These are phyloP conservation scores for Cardamine resedifolia DNA, from an alignment of 345 rosid genomes.

Conservation along the genomic window DNA sequence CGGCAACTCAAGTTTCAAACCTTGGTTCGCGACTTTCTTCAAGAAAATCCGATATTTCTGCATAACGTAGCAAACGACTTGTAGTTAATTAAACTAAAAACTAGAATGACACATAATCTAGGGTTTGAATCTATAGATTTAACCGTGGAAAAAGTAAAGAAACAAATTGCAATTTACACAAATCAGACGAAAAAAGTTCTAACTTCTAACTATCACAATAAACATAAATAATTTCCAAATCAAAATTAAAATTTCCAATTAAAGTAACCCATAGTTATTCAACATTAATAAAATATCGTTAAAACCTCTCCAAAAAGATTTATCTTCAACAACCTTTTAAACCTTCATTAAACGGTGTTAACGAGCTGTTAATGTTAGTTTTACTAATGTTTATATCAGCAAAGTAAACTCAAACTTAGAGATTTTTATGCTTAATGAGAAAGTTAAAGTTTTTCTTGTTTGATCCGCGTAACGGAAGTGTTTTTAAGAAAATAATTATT, in stretches of 20 bases:
- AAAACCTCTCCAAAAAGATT: neutral
- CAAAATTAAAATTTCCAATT: neutral
- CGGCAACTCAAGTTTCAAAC: neutral
- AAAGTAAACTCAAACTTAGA: neutral
- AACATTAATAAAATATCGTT: neutral
- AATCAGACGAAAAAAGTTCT: neutral
- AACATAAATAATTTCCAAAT: neutral
- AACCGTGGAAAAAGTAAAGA: neutral
- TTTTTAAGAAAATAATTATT: too few species aligned
- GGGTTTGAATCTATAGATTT: neutral
- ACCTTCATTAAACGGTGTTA: neutral
- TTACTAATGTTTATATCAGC: neutral
- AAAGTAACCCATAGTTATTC: neutral
- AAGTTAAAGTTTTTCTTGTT: neutral
- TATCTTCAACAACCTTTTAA: neutral
- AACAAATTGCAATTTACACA: neutral
- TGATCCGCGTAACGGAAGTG: neutral
- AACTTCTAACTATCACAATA: neutral
- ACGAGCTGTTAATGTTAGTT: neutral
- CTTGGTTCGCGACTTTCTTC: slow-evolving; percentile 45
- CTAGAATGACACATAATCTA: neutral
- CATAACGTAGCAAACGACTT: neutral
- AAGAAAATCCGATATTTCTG: slow-evolving; percentile 75
- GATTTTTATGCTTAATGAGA: neutral
- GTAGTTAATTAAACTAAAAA: neutral